A percentile compares a stretch with the other conserved stretches of the same genome.
phyloP scores from a whole-genome alignment of 2,329 filamentous ascomycete species.

The Trichoderma guizhouense region DNA sequence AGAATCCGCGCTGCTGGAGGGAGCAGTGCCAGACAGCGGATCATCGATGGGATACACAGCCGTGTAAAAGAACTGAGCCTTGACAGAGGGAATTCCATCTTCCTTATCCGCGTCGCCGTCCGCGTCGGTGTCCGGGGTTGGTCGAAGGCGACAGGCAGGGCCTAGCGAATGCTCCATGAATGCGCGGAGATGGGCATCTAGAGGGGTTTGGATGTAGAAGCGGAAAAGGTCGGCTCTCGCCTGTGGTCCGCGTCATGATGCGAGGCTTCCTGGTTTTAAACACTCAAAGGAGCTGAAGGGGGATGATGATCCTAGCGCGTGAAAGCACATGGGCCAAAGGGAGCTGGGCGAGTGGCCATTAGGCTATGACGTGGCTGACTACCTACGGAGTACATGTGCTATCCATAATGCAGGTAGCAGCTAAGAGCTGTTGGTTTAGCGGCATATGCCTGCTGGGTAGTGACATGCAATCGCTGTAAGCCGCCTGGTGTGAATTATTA shows the following conservation, averaged over 20 bases:
- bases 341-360: background rate
- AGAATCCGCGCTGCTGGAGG: slow-evolving; percentile 49
- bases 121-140: slow-evolving; percentile 29
- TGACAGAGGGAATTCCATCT: slow-evolving; percentile 55
- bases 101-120: slow-evolving; percentile 35
- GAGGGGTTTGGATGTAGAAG: slow-evolving; percentile 8
- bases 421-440: background rate
- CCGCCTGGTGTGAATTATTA: background rate
- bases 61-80: slow-evolving; percentile 80
- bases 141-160: slow-evolving; percentile 55
- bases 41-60: slow-evolving; percentile 83
- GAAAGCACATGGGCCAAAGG: slow-evolving; percentile 8
- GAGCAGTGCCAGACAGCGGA: slow-evolving; percentile 65
- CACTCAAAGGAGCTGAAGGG: slow-evolving; percentile 1
- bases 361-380: slow-evolving; percentile 7
- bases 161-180: slow-evolving; percentile 53
- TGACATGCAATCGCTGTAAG: background rate
- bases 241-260: background rate
- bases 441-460: background rate
- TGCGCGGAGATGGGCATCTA: background rate
- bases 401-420: background rate
- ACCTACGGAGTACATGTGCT: background rate
- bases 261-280: background rate
- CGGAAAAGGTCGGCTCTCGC: background rate
- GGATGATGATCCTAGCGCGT: slow-evolving; percentile 1